Conservation (phyloP, 139 green algal species). For the Micractinium conductrix region DNA sequence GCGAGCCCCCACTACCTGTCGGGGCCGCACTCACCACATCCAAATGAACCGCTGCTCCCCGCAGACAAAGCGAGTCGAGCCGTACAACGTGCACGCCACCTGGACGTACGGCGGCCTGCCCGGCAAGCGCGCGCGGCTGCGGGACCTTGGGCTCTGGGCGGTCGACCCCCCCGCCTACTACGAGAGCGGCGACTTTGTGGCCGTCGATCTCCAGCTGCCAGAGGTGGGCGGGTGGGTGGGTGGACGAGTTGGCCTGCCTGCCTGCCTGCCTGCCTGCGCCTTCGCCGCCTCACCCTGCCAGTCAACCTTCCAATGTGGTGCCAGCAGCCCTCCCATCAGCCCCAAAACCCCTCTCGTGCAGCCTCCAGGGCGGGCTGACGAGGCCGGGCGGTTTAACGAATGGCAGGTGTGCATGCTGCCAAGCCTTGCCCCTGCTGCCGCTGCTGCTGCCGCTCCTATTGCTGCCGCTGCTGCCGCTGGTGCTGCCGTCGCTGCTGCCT, state of each 20-base stretch:
- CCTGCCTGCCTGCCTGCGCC: background rate
- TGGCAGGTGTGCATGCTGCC: no score
- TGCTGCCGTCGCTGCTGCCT: background rate
- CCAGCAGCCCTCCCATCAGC: no score
- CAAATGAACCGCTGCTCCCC: no score
- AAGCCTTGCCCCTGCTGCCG: no score
- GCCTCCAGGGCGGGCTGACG: background rate
- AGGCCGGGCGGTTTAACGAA: no score
- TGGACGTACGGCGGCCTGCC: conserved; percentile 38
- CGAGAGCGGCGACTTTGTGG: background rate
- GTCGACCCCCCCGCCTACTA: conserved; percentile 36
- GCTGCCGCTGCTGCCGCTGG: no score
- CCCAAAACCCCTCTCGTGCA: no score
- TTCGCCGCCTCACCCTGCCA: background rate
- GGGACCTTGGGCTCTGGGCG: conserved; percentile 23
- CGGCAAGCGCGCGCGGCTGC: conserved; percentile 32
- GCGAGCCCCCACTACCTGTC: no score
- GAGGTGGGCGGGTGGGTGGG: background rate
- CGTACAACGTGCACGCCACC: conserved; percentile 25
- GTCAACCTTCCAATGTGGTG: no score
- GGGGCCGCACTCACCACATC: no score
- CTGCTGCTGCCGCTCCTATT: no score
- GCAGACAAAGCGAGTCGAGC: conserved; percentile 6
- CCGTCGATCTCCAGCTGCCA: conserved; percentile 12
- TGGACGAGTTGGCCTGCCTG: background rate